These are phyloP conservation scores for Moesziomyces parantarcticus DNA, from an alignment of 1,284 basidiomycete species.

Conservation along the genomic window DNA sequence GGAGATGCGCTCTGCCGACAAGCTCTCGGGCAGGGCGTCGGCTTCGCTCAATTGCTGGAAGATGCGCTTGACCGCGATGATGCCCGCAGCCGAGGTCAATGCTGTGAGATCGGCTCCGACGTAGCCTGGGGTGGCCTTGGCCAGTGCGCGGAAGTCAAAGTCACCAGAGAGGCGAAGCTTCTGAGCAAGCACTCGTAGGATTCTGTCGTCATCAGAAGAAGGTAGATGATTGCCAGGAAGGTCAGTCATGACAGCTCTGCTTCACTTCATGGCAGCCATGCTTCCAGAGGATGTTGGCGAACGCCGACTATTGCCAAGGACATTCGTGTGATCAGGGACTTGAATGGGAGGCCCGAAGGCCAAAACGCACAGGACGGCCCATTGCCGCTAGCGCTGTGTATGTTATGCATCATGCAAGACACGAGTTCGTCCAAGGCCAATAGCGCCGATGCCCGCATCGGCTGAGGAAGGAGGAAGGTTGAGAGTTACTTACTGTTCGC, in stretches of 20 bases:
- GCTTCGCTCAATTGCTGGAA: slow-evolving; percentile 76
- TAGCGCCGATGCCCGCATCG: background rate
- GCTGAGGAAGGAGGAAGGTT: background rate
- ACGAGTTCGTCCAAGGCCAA: slow-evolving; percentile 6
- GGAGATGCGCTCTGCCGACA: slow-evolving; percentile 29
- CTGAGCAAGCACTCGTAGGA: slow-evolving; percentile 60
- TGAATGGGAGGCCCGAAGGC: slow-evolving; percentile 58
- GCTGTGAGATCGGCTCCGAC: slow-evolving; percentile 94
- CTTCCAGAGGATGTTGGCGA: background rate
- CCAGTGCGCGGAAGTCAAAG: slow-evolving; percentile 83
- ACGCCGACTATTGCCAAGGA: slow-evolving; percentile 4
- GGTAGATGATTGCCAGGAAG: background rate
- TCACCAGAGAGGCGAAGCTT: slow-evolving; percentile 73
- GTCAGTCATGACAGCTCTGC: slow-evolving; percentile 9
- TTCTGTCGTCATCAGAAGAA: slow-evolving; percentile 27
- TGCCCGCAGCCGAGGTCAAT: slow-evolving; percentile 90
- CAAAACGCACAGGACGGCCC: slow-evolving; percentile 46
- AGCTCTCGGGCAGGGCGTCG: slow-evolving; percentile 49
- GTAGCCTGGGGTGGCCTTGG: slow-evolving; percentile 94
- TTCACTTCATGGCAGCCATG: background rate
- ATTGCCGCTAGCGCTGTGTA: slow-evolving; percentile 52
- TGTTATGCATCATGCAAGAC: slow-evolving; percentile 45
- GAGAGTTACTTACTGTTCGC: slow-evolving; percentile 77
- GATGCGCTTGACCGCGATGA: slow-evolving; percentile 95
- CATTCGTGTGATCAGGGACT: slow-evolving; percentile 46